A percentile compares a stretch with the other conserved stretches of the same genome.
Conservation (phyloP, 805 yeast genomes). For the Starmerella cellae region DNA sequence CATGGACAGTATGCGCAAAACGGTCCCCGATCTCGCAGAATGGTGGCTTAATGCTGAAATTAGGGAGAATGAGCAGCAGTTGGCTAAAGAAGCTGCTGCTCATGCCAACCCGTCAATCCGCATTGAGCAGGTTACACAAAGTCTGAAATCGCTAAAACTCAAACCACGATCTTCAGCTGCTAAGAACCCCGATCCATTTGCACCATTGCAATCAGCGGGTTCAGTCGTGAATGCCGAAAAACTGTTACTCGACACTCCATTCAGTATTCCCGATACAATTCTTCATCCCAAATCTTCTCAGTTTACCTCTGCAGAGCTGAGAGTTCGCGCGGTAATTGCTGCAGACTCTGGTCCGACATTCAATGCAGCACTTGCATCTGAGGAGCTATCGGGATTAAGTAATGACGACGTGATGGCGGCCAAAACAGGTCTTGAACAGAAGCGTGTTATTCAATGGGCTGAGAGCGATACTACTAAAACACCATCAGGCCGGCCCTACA, state of each 20-base stretch:
- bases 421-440: slow-evolving; percentile 35
- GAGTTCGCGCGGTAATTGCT: slow-evolving; percentile 39
- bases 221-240: slow-evolving; percentile 28
- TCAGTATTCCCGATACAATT: slow-evolving; percentile 17
- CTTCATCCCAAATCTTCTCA: slow-evolving; percentile 18
- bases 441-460: slow-evolving; percentile 31
- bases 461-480: slow-evolving; percentile 25
- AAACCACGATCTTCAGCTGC: background rate
- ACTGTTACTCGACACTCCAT: slow-evolving; percentile 34
- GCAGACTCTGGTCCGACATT: slow-evolving; percentile 39
- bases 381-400: slow-evolving; percentile 35
- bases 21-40: slow-evolving; percentile 40
- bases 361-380: slow-evolving; percentile 33
- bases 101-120: background rate
- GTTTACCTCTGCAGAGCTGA: slow-evolving; percentile 15
- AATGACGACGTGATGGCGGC: slow-evolving; percentile 40
- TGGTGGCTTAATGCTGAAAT: slow-evolving; percentile 39
- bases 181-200: background rate
- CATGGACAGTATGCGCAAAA: slow-evolving; percentile 31
- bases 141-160: background rate
- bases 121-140: background rate
- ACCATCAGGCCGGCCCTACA: slow-evolving; percentile 39
- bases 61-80: background rate
- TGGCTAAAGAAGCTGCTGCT: background rate
- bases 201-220: slow-evolving; percentile 7